Conservation (phyloP, 78 protist genomes). For the Capsaspora owczarzaki region DNA sequence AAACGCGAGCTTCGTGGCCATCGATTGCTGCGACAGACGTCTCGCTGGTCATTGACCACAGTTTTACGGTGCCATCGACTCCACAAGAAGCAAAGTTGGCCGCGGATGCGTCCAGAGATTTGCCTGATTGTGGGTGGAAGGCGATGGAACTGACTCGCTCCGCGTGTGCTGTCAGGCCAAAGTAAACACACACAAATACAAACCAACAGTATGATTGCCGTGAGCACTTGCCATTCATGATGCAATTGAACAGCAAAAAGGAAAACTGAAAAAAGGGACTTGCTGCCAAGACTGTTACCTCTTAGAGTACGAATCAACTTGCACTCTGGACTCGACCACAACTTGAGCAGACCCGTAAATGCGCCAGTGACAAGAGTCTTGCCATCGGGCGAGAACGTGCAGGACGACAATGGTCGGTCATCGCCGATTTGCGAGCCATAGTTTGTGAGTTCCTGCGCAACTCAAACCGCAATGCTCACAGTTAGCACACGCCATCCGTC, state of each 20-base stretch:
- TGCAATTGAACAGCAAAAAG: no score
- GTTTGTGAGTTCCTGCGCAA: background rate
- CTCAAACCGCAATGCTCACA: no score
- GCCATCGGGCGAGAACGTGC: slow-evolving; percentile 5
- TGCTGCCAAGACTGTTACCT: background rate
- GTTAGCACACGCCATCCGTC: no score
- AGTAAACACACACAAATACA: no score
- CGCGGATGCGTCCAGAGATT: background rate
- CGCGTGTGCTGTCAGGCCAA: no score
- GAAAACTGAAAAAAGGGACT: no score
- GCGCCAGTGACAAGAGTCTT: background rate
- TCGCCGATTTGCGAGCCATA: background rate
- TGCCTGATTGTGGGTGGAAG: background rate
- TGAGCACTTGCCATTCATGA: no score
- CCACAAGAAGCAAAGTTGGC: slow-evolving; percentile 9
- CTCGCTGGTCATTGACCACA: slow-evolving; percentile 4
- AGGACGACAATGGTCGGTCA: background rate
- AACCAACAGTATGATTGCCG: no score
- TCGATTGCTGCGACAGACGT: background rate
- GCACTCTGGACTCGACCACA: background rate
- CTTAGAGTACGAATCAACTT: background rate
- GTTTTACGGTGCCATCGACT: background rate
- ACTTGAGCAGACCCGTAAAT: background rate
- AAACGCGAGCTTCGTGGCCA: background rate
- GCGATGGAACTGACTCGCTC: background rate